phyloP scores from a whole-genome alignment of 768 basidiomycete genomes.

The Tulasnella calospora region DNA sequence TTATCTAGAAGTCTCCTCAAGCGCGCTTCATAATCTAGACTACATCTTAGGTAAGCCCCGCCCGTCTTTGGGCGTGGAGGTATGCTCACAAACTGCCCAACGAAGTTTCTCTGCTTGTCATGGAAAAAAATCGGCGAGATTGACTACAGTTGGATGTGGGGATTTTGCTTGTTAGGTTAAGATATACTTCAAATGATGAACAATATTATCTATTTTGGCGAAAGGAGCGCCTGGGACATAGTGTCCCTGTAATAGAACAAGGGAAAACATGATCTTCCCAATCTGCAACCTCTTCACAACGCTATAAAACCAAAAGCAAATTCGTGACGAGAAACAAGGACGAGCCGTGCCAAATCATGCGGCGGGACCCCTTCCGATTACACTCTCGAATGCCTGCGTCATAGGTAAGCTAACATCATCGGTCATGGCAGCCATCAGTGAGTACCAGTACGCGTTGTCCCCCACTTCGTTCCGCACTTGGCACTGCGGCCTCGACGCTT shows the following conservation, averaged over 20 bases:
- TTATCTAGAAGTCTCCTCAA: background rate
- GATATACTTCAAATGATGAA: background rate
- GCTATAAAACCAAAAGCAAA: too few relatives aligned
- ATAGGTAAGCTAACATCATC: background rate
- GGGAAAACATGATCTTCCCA: too few relatives aligned
- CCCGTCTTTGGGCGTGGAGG: background rate
- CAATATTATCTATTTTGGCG: background rate
- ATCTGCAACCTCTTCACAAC: too few relatives aligned
- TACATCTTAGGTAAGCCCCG: background rate
- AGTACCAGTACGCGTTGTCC: background rate
- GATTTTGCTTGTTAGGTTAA: background rate
- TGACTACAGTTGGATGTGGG: background rate
- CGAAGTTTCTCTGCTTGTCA: constrained; percentile 1
- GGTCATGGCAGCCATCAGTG: background rate
- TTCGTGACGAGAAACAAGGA: too few relatives aligned
- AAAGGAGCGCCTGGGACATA: too few relatives aligned
- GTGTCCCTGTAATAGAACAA: too few relatives aligned
- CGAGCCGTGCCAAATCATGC: background rate
- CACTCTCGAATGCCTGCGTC: background rate
- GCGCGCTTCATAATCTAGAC: background rate
- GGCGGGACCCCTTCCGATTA: too few relatives aligned
- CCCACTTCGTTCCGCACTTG: too few relatives aligned
- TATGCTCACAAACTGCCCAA: background rate
- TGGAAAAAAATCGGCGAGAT: constrained; percentile 14
- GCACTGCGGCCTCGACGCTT: background rate